phyloP scores from a whole-genome alignment of 805 yeast species.

The Candida maltosa region DNA sequence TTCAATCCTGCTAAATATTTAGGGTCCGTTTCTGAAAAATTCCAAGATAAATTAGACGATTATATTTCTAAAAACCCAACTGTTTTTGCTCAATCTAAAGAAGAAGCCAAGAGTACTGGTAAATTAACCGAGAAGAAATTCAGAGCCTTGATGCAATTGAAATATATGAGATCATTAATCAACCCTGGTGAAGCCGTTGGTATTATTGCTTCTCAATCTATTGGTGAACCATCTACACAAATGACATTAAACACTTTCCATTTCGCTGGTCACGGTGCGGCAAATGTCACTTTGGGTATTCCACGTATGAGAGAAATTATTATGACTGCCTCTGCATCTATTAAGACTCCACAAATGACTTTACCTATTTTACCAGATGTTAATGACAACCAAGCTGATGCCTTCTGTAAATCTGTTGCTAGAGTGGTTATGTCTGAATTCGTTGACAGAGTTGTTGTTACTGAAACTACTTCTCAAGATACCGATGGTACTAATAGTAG shows the following conservation, averaged over 20 bases:
- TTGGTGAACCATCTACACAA: slow-evolving; percentile 99
- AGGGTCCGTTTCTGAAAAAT: slow-evolving; percentile 90
- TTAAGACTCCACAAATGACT: slow-evolving; percentile 99
- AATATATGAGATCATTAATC: slow-evolving; percentile 92
- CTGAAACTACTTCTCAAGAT: slow-evolving; percentile 78
- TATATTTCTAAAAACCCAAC: slow-evolving; percentile 57
- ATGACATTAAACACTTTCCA: slow-evolving; percentile 97
- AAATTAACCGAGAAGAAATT: slow-evolving; percentile 75
- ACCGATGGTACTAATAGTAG: slow-evolving; percentile 51
- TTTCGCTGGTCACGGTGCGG: slow-evolving; percentile 99
- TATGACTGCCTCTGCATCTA: slow-evolving; percentile 95
- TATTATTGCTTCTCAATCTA: slow-evolving; percentile 95
- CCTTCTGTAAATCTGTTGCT: slow-evolving; percentile 88
- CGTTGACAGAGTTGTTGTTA: slow-evolving; percentile 77
- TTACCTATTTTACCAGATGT: slow-evolving; percentile 81
- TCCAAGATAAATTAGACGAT: slow-evolving; percentile 74
- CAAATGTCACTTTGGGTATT: slow-evolving; percentile 97
- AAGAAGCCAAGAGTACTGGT: slow-evolving; percentile 37
- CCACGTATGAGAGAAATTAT: slow-evolving; percentile 99
- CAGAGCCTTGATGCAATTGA: slow-evolving; percentile 95
- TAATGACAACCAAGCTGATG: slow-evolving; percentile 81
- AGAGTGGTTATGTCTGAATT: slow-evolving; percentile 84
- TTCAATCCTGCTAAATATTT: slow-evolving; percentile 86
- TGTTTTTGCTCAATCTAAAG: slow-evolving; percentile 54
- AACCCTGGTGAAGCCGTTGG: slow-evolving; percentile 99